These are phyloP conservation scores for Carex myosuroides DNA, from an alignment of 176 grass and related monocot species.

Conservation along the genomic window DNA sequence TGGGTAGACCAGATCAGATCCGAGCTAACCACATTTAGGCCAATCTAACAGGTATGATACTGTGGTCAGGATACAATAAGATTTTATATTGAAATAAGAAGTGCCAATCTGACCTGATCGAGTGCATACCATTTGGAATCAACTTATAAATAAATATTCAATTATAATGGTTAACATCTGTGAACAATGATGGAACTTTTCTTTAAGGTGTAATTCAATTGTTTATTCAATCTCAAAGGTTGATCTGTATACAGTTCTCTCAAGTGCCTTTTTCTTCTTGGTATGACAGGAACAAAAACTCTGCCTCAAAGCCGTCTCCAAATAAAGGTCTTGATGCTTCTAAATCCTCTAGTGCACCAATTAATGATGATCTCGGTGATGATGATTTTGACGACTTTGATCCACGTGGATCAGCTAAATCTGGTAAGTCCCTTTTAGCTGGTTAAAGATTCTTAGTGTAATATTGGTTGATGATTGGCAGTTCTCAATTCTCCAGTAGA, in stretches of 20 bases:
- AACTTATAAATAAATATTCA: background rate
- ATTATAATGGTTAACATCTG: background rate
- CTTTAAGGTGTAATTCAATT: too few relatives aligned
- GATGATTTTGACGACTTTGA: conserved; percentile 93
- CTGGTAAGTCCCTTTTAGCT: conserved; percentile 35
- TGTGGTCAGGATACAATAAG: background rate
- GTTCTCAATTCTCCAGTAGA: background rate
- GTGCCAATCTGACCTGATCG: background rate
- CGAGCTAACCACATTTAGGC: background rate
- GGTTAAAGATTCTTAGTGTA: background rate
- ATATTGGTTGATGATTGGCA: background rate
- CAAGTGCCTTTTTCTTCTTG: conserved; percentile 22
- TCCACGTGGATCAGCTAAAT: conserved; percentile 78
- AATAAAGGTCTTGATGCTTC: conserved; percentile 13
- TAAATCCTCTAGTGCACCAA: conserved; percentile 32
- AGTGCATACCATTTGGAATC: background rate
- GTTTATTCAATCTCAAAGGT: background rate
- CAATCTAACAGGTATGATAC: background rate
- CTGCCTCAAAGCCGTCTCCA: conserved; percentile 14
- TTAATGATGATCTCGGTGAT: conserved; percentile 29
- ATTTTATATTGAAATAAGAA: background rate
- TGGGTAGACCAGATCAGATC: background rate
- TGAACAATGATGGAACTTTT: background rate
- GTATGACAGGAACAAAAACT: conserved; percentile 33
- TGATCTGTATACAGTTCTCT: background rate